Conservation (phyloP, 768 basidiomycete species). For the Podaxis sp. region DNA sequence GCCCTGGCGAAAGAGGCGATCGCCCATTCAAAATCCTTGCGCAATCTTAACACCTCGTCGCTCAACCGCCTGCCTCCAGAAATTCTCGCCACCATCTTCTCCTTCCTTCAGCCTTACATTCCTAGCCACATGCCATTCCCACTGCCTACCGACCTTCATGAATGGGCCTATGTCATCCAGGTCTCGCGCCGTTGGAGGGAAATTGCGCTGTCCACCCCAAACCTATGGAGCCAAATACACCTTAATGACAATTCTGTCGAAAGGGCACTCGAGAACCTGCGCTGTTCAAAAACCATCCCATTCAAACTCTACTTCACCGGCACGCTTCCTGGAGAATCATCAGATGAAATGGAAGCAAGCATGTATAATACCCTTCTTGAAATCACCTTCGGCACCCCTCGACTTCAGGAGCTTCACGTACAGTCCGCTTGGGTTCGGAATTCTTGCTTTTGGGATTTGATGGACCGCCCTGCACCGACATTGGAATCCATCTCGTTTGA, state of each 20-base stretch:
- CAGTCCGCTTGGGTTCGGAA: not conserved
- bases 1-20: not conserved
- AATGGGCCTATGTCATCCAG: not conserved
- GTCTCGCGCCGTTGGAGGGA: not conserved
- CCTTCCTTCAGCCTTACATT: not conserved
- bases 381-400: not conserved
- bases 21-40: not conserved
- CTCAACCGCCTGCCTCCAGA: not conserved
- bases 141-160: not conserved
- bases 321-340: not conserved
- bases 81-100: not conserved
- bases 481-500: not conserved
- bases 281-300: not conserved
- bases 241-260: not conserved
- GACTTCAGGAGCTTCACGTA: not conserved
- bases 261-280: not conserved
- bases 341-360: not conserved
- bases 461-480: not conserved
- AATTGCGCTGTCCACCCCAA: not conserved
- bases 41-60: not conserved
- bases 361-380: not conserved
- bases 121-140: not conserved
- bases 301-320: not conserved
- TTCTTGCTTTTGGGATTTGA: not conserved
- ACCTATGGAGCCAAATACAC: not conserved